Conservation (phyloP, 2,329 filamentous ascomycete species). For the Fusarium globosum region DNA sequence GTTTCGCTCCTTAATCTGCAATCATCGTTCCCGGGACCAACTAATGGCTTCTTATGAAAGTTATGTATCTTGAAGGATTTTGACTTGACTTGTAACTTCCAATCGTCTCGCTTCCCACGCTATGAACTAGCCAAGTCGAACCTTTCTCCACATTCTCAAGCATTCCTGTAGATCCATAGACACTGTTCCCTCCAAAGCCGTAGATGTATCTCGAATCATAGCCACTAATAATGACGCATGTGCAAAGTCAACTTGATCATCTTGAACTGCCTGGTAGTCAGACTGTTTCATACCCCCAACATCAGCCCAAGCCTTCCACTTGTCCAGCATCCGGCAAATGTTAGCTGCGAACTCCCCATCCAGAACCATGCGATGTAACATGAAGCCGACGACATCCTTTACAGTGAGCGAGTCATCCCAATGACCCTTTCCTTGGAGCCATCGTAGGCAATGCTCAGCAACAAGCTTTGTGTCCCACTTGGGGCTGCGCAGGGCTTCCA, state of each 20-base stretch:
- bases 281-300: conserved; percentile 63
- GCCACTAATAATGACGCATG: conserved; percentile 61
- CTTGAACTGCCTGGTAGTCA: conserved; percentile 55
- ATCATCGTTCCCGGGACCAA: neutral
- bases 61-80: too few species aligned
- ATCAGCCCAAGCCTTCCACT: conserved; percentile 66
- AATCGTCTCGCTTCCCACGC: too few species aligned
- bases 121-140: conserved; percentile 53
- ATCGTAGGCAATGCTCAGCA: conserved; percentile 57
- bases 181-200: conserved; percentile 59
- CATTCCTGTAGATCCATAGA: conserved; percentile 67
- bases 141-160: conserved; percentile 63
- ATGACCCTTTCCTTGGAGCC: conserved; percentile 52
- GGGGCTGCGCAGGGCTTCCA: conserved; percentile 64
- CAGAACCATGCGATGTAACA: conserved; percentile 65
- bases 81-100: too few species aligned
- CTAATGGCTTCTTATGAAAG: too few species aligned
- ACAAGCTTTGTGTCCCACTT: conserved; percentile 63
- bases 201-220: conserved; percentile 58
- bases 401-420: conserved; percentile 45
- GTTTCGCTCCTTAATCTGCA: neutral
- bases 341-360: conserved; percentile 56
- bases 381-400: conserved; percentile 57
- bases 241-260: conserved; percentile 57
- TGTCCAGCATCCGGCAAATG: conserved; percentile 59